Evolutionary conservation across 2,329 filamentous ascomycete species (phyloP).

Genomic region (Laburnicola sp.): DNA sequence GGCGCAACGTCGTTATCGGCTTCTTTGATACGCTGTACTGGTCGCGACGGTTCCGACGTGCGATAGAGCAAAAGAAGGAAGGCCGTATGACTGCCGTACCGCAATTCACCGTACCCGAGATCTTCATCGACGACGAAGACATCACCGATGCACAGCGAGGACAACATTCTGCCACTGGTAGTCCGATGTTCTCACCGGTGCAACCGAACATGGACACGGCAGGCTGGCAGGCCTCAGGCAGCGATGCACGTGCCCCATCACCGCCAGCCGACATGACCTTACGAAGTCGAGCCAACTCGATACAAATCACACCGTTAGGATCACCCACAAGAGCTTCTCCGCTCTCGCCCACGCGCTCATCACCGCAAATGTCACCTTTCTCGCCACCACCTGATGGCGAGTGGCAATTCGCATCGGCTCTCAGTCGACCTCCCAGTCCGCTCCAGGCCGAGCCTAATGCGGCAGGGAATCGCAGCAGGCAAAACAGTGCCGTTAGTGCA

Average conservation of each 20-base stretch:
- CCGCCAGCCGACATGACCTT: slow-evolving; percentile 37
- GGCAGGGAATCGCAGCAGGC: slow-evolving; percentile 61
- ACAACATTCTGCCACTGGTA: slow-evolving; percentile 38
- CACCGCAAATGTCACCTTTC: slow-evolving; percentile 35
- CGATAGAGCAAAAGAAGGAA: slow-evolving; percentile 68
- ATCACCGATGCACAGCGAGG: slow-evolving; percentile 49
- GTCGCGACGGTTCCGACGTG: slow-evolving; percentile 77
- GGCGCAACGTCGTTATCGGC: slow-evolving; percentile 83
- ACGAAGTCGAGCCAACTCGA: slow-evolving; percentile 43
- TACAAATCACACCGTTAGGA: slow-evolving; percentile 43
- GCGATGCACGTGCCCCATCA: slow-evolving; percentile 28
- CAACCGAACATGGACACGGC: slow-evolving; percentile 26
- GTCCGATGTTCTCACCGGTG: slow-evolving; percentile 39
- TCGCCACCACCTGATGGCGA: slow-evolving; percentile 37
- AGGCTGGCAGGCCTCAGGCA: slow-evolving; percentile 33
- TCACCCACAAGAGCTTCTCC: slow-evolving; percentile 37
- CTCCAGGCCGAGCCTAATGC: slow-evolving; percentile 26
- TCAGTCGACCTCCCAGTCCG: slow-evolving; percentile 45
- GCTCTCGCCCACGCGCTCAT: slow-evolving; percentile 20
- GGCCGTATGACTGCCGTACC: slow-evolving; percentile 78
- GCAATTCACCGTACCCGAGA: slow-evolving; percentile 82
- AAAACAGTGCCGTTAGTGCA: slow-evolving; percentile 71
- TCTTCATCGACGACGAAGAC: slow-evolving; percentile 81
- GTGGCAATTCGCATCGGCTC: slow-evolving; percentile 53
- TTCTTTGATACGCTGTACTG: slow-evolving; percentile 97